These are phyloP conservation scores for Rhizopus stolonifer DNA, from an alignment of 371 early-diverging fungal species.

Conservation along the genomic window DNA sequence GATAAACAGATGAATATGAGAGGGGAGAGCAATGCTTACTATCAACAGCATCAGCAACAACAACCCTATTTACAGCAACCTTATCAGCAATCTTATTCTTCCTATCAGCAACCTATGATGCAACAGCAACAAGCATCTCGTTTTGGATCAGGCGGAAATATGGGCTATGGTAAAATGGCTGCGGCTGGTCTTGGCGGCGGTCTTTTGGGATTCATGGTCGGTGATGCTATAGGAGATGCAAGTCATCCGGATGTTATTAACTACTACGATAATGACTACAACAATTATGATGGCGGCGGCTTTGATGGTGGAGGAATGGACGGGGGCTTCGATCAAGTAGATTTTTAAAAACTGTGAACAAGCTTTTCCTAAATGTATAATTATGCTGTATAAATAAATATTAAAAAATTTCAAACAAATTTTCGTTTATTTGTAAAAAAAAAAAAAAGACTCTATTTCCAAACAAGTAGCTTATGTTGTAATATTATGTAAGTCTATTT, in stretches of 20 bases:
- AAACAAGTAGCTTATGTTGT: no score
- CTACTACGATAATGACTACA: constrained; percentile 37
- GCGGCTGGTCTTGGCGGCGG: constrained; percentile 43
- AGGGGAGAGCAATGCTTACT: constrained; percentile 20
- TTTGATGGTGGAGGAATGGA: constrained; percentile 20
- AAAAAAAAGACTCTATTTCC: no score
- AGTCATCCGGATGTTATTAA: constrained; percentile 26
- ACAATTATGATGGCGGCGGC: constrained; percentile 27
- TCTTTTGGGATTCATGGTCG: constrained; percentile 36
- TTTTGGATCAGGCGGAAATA: constrained; percentile 6
- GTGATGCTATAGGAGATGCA: constrained; percentile 29
- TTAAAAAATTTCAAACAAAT: no score
- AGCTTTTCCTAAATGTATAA: no score
- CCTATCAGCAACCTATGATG: background rate
- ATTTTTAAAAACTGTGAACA: no score
- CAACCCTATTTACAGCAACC: constrained; percentile 27
- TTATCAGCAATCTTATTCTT: constrained; percentile 22
- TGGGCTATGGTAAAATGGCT: constrained; percentile 31
- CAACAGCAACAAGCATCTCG: constrained; percentile 10
- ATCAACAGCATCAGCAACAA: constrained; percentile 20
- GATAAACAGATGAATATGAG: constrained; percentile 29
- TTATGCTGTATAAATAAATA: no score
- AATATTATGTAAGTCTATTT: no score
- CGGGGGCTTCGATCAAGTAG: background rate
- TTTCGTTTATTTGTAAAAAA: no score